Conservation (phyloP, 1,139 yeast species). For the Blastobotrys arbuscula region DNA sequence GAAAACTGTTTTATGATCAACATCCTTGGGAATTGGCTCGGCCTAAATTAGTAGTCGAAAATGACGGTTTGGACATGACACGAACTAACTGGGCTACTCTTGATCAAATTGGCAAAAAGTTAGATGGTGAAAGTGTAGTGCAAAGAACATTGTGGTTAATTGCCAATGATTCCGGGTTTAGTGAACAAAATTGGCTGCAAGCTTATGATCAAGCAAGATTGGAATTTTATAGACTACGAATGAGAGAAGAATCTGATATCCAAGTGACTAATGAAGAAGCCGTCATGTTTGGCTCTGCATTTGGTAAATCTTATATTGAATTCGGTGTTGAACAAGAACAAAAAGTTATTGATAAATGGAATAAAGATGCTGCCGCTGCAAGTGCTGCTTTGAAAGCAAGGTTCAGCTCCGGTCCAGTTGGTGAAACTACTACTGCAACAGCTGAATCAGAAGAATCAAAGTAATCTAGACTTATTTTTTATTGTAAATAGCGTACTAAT, state of each 20-base stretch:
- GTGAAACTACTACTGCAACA: background rate
- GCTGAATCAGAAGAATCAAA: background rate
- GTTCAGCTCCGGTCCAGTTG: constrained; percentile 4
- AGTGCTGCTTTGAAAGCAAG: constrained; percentile 18
- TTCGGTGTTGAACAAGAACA: constrained; percentile 71
- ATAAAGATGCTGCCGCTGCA: constrained; percentile 48
- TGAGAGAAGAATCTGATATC: constrained; percentile 73
- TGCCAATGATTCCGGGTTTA: constrained; percentile 33
- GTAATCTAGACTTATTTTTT: too few relatives aligned
- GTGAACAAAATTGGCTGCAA: constrained; percentile 41
- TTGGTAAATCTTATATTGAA: constrained; percentile 54
- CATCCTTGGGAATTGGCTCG: constrained; percentile 98
- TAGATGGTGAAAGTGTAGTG: constrained; percentile 92
- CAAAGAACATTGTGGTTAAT: constrained; percentile 79
- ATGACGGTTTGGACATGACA: constrained; percentile 50
- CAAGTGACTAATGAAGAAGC: constrained; percentile 81
- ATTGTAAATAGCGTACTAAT: constrained; percentile 1
- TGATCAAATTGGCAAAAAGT: constrained; percentile 62
- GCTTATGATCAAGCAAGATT: constrained; percentile 84
- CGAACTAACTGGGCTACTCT: constrained; percentile 71
- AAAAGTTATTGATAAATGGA: constrained; percentile 66
- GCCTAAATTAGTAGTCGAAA: constrained; percentile 83
- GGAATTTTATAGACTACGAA: constrained; percentile 81
- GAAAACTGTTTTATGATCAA: constrained; percentile 77
- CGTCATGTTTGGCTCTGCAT: constrained; percentile 76